These are phyloP conservation scores for Diaporthe longicolla DNA, from an alignment of 2,329 filamentous ascomycete genomes.

Conservation along the genomic window DNA sequence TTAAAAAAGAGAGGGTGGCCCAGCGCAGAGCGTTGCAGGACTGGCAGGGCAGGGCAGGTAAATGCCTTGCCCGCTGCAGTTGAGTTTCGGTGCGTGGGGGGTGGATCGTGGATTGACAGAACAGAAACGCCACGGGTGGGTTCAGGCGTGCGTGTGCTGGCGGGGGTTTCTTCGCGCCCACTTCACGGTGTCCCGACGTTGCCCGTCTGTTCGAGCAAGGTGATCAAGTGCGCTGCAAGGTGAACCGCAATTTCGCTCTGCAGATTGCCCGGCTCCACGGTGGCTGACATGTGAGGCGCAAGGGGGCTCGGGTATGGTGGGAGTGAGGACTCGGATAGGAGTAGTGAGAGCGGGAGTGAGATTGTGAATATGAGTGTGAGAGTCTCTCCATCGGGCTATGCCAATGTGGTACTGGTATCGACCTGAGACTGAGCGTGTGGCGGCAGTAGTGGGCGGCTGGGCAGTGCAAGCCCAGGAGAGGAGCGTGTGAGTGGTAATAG, in stretches of 20 bases:
- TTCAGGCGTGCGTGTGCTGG: background rate
- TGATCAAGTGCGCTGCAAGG: constrained; percentile 2
- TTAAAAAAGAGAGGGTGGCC: background rate
- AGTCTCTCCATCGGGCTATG: background rate
- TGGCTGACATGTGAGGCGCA: constrained; percentile 22
- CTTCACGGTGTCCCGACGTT: constrained; percentile 11
- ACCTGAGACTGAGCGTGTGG: constrained; percentile 13
- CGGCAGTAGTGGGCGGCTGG: background rate
- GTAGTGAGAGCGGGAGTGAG: background rate
- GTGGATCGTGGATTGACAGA: background rate
- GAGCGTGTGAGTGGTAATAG: background rate
- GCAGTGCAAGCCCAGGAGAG: background rate
- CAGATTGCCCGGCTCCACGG: constrained; percentile 40
- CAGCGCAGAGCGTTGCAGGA: constrained; percentile 1
- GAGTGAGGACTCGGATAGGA: background rate
- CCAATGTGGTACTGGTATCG: constrained; percentile 9
- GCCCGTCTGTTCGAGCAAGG: background rate
- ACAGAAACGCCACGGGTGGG: constrained; percentile 1
- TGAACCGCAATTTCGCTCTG: constrained; percentile 37
- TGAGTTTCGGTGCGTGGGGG: background rate
- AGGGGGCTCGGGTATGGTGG: background rate
- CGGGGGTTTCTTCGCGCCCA: constrained; percentile 17
- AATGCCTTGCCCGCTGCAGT: background rate
- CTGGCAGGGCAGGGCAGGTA: background rate
- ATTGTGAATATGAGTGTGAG: no score